phyloP scores from a whole-genome alignment of 805 yeast genomes.

The Jamesozyma jinghongensis region DNA sequence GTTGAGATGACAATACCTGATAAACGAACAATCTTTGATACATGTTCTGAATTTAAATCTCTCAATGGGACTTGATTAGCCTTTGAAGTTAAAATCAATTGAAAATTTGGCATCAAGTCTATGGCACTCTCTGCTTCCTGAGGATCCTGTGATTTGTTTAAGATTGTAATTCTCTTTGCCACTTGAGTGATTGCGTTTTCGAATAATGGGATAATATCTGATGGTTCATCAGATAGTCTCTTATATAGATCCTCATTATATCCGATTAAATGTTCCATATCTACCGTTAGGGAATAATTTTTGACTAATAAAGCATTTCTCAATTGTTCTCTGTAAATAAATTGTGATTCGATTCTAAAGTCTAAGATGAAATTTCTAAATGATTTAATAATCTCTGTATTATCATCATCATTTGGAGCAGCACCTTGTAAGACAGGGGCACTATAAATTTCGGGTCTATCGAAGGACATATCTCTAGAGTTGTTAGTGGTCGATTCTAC shows the following conservation, averaged over 20 bases:
- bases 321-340: slow-evolving; percentile 82
- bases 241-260: slow-evolving; percentile 87
- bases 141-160: slow-evolving; percentile 20
- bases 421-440: slow-evolving; percentile 88
- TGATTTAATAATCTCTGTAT: slow-evolving; percentile 62
- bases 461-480: slow-evolving; percentile 62
- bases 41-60: slow-evolving; percentile 76
- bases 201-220: slow-evolving; percentile 77
- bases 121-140: slow-evolving; percentile 3
- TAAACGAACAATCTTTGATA: slow-evolving; percentile 79
- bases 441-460: slow-evolving; percentile 58
- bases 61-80: slow-evolving; percentile 68
- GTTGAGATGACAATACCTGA: slow-evolving; percentile 92
- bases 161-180: slow-evolving; percentile 56
- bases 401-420: slow-evolving; percentile 50
- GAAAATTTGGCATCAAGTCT: slow-evolving; percentile 59
- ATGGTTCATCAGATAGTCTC: slow-evolving; percentile 74
- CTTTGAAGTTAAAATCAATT: slow-evolving; percentile 64
- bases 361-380: slow-evolving; percentile 78
- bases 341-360: slow-evolving; percentile 74
- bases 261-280: slow-evolving; percentile 75
- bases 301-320: slow-evolving; percentile 77
- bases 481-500: too few species aligned
- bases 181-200: slow-evolving; percentile 79
- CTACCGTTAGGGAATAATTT: slow-evolving; percentile 62